Percentiles rank a stretch among this genome's conserved stretches.
Evolutionary conservation across 2,329 filamentous ascomycete species (phyloP).

Genomic region (Fusarium annulatum): DNA sequence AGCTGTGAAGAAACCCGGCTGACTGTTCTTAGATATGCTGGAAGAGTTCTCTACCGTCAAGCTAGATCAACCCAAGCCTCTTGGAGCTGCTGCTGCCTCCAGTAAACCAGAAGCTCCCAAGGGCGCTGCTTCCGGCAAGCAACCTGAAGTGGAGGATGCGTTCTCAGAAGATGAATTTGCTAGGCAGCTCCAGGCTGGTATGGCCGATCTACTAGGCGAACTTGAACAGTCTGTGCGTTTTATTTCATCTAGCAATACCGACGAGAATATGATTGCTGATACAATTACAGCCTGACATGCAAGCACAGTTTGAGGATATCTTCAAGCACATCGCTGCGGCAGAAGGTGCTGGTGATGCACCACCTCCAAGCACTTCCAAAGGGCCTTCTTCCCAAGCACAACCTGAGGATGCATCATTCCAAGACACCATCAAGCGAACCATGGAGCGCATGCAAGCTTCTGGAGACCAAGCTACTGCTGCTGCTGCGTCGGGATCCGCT

Average conservation of each 20-base stretch:
- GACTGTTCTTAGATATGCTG: constrained; percentile 75
- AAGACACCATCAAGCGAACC: constrained; percentile 90
- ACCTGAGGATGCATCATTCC: constrained; percentile 75
- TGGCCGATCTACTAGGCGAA: constrained; percentile 84
- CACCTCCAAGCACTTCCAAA: constrained; percentile 38
- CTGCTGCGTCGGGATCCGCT: constrained; percentile 71
- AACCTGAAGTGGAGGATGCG: constrained; percentile 51
- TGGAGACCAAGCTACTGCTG: constrained; percentile 84
- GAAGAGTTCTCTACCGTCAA: constrained; percentile 85
- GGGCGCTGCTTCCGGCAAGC: constrained; percentile 45
- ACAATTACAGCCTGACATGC: constrained; percentile 71
- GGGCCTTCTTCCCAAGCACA: constrained; percentile 51
- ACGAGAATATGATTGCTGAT: neutral
- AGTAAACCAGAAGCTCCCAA: constrained; percentile 49
- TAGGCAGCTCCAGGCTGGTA: constrained; percentile 87
- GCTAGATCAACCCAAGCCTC: constrained; percentile 50
- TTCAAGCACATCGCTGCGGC: constrained; percentile 76
- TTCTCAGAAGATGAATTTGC: constrained; percentile 82
- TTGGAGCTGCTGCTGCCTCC: constrained; percentile 44
- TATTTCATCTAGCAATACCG: neutral
- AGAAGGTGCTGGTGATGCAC: constrained; percentile 48
- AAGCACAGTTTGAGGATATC: constrained; percentile 81
- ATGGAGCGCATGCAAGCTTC: constrained; percentile 97
- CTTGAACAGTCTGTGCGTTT: constrained; percentile 68
- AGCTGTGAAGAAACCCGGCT: constrained; percentile 1